These are phyloP conservation scores for Xylaria digitata DNA, from an alignment of 2,329 filamentous ascomycete species.

Conservation along the genomic window DNA sequence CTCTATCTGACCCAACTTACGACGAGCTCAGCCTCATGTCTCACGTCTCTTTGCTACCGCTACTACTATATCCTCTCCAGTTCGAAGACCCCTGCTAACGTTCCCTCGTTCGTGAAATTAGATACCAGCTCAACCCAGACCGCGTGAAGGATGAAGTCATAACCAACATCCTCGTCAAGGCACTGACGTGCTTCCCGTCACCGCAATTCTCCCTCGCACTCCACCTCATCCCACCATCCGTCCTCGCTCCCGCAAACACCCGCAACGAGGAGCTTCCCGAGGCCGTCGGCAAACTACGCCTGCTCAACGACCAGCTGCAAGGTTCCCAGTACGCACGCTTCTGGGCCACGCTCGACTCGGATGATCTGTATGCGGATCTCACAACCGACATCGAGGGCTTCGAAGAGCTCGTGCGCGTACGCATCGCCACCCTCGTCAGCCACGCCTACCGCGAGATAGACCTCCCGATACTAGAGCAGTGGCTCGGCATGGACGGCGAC, in stretches of 20 bases:
- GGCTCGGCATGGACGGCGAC: conserved; percentile 77
- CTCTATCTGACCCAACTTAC: conserved; percentile 73
- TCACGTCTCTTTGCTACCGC: neutral
- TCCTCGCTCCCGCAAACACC: conserved; percentile 67
- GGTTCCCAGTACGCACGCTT: conserved; percentile 90
- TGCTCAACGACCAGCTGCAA: conserved; percentile 87
- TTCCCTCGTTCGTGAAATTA: conserved; percentile 54
- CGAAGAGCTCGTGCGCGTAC: conserved; percentile 90
- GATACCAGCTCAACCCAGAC: conserved; percentile 99
- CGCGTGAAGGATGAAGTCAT: conserved; percentile 96
- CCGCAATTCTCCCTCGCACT: conserved; percentile 95
- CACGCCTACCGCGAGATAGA: conserved; percentile 81
- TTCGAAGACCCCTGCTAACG: neutral
- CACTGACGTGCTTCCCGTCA: conserved; percentile 95
- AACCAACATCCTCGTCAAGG: conserved; percentile 99
- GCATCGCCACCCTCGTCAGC: conserved; percentile 88
- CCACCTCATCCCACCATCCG: conserved; percentile 89
- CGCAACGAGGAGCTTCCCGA: conserved; percentile 79
- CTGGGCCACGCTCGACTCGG: conserved; percentile 91
- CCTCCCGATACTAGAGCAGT: conserved; percentile 75
- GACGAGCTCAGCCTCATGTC: conserved; percentile 10
- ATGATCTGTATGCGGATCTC: conserved; percentile 95
- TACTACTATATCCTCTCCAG: neutral
- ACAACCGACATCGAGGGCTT: conserved; percentile 95
- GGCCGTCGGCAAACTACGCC: conserved; percentile 87